Conservation (phyloP, 352 stramenopile genomes). For the Phytophthora hybrid region DNA sequence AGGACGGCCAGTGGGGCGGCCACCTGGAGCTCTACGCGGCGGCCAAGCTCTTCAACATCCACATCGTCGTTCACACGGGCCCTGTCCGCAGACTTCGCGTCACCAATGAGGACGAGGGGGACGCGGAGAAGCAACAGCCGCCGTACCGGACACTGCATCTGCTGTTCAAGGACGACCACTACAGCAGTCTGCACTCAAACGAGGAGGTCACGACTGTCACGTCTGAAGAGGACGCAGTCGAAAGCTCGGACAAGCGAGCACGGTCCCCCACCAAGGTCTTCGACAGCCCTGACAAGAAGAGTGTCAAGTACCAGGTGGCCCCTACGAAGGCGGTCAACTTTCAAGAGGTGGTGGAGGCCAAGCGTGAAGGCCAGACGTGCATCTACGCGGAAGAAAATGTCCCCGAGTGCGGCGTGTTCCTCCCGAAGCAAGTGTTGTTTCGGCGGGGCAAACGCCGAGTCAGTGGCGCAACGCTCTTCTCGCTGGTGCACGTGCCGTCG, state of each 20-base stretch:
- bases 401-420: constrained; percentile 35
- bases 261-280: constrained; percentile 17
- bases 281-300: constrained; percentile 25
- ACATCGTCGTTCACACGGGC: constrained; percentile 71
- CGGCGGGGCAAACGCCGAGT: constrained; percentile 36
- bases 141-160: constrained; percentile 55
- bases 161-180: constrained; percentile 61
- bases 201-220: constrained; percentile 17
- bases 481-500: constrained; percentile 42
- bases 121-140: constrained; percentile 10
- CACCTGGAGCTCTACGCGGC: constrained; percentile 71
- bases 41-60: constrained; percentile 61
- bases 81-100: constrained; percentile 54
- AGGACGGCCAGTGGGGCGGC: constrained; percentile 65
- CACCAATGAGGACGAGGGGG: constrained; percentile 40
- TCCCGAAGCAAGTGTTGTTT: constrained; percentile 50
- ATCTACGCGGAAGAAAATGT: constrained; percentile 26
- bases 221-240: constrained; percentile 5
- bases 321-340: constrained; percentile 16
- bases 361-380: constrained; percentile 16
- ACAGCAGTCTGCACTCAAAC: constrained; percentile 56
- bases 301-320: constrained; percentile 8
- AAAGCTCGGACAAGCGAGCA: constrained; percentile 26
- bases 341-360: constrained; percentile 25
- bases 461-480: constrained; percentile 39